Base-by-base conservation (phyloP, 371 early-diverging fungal genomes). In the Syncephalis fuscata region DNA sequence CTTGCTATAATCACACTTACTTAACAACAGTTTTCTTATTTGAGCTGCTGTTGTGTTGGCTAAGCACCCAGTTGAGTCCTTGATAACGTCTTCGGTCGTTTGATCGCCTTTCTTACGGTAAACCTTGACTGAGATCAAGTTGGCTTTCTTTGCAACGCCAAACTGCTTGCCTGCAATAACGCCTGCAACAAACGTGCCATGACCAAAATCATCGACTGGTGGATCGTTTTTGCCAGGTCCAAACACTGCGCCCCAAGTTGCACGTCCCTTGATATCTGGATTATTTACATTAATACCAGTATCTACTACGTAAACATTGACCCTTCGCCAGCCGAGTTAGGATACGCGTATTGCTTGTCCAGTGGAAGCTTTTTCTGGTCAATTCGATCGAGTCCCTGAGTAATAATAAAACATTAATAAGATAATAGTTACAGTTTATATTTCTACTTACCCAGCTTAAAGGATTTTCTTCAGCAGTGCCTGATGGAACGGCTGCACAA, bases 161-260 rank as follows among this genome's bases (percentile, higher is more conserved):
- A 68, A 75, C 1, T 60, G 65, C 15, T 62, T 58, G 0, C 87
- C 86, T 23, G 66, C 80, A 37, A 82, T 71, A 19, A 76, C 68
- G 14, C 75, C 86, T 1, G 86, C 78, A 7, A 83, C 85, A 63
- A 85, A 87, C 1, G 88, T 87, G 0, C 81, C 71, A 55, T 60
- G 62, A 2, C 58, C 60, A 27, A 61, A 61, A 49, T 90, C 82
- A 17, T 68, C 69, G 52, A 83, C 85, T 15, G 48, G 53, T 25
- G 43, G 39, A 51, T 52, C 4, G 32, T 32, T 32, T 11, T 32
- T 32, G 7, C 32, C 32, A 19, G 69, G 58, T 27, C 66, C 57
- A 14, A 84, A 80, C 14, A 76, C 82, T 44, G 61, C 68, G 39
- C 87, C 92, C 84, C 82, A 60, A 44, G 49, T 52, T 19, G 84